Evolutionary conservation across 371 early-diverging fungal genomes (phyloP).

Genomic region (Parasitella parasitica): DNA sequence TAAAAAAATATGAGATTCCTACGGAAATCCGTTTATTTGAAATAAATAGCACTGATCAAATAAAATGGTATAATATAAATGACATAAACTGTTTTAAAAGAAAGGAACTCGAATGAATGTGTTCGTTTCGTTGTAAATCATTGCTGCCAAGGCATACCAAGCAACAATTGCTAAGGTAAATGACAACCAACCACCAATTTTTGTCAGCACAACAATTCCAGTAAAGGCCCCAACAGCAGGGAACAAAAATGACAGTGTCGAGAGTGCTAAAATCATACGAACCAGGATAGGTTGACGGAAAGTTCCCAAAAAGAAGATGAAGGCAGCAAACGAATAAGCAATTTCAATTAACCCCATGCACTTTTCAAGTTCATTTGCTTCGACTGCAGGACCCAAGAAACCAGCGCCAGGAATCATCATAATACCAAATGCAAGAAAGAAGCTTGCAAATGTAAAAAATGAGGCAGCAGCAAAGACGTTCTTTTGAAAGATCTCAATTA

Average conservation of each 20-base stretch:
- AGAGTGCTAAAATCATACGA: conserved; percentile 23
- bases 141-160: conserved; percentile 25
- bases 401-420: conserved; percentile 28
- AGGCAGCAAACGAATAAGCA: conserved; percentile 25
- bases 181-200: conserved; percentile 32
- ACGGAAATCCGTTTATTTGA: no score
- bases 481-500: conserved; percentile 25
- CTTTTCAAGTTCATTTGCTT: conserved; percentile 16
- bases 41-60: no score
- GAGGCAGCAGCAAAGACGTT: conserved; percentile 28
- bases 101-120: conserved; percentile 27
- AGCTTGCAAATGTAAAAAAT: conserved; percentile 32
- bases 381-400: conserved; percentile 15
- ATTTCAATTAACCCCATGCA: conserved; percentile 22
- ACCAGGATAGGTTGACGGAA: conserved; percentile 27
- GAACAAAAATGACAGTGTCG: conserved; percentile 26
- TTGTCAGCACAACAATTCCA: conserved; percentile 14
- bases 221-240: conserved; percentile 22
- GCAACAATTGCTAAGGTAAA: conserved; percentile 24
- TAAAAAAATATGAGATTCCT: no score
- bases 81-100: conserved; percentile 9
- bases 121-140: conserved; percentile 20
- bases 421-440: conserved; percentile 36
- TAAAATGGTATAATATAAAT: background rate
- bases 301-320: conserved; percentile 35